Base-by-base conservation (phyloP, 139 green algal species). In the Desmodesmus armatus region DNA sequence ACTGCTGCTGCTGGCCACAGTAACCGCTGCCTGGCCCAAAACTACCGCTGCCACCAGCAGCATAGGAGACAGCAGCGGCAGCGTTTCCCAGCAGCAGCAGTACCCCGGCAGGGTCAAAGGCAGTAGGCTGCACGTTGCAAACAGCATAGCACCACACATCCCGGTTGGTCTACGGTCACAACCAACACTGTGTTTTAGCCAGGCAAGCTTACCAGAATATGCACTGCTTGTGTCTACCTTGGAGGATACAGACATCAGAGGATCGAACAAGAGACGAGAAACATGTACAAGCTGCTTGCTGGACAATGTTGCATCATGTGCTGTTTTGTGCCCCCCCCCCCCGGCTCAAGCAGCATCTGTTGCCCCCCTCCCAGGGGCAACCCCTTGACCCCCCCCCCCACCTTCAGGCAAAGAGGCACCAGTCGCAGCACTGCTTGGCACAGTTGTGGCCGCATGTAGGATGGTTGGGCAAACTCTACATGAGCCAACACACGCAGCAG, bases 391-490 rank as follows among this genome's bases (percentile, higher is more conserved):
- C 31, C 76, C 71, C 23, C 11, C 55, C 37, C 7, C 9, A 3
- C 55, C 55, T 3, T 40, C 31, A 35, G 53, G 53, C 53, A 72
- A 37, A 55, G n/a, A 19, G 76, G 55, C 37, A 72, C 53, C 23
- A 71, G 40, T 37, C 29, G 76, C 37, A 82, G 27, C 27, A 82
- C 27, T 29, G 11, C 44, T 19, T 13, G 29, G 5, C 49, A 31
- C 15, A 78, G 71, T n/a, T 11, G 39, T 21, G 67, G 66, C 31
- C 66, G 47, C 80, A 79, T 63, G 43, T 78, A 40, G 4, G 44
- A 33, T 21, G 63, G 47, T 41, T 76, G 41, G 13, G 79, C 29
- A 27, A 58, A 51, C 5, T 21, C 55, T 1, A 85, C 80, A 37
- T 85, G 80, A 6, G 27, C 15, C 15, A 70, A 41, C 17, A 41